Percentiles rank a stretch among this genome's conserved stretches.
Conservation (phyloP, 805 yeast genomes). For the Groenewaldozyma salmanticensis region DNA sequence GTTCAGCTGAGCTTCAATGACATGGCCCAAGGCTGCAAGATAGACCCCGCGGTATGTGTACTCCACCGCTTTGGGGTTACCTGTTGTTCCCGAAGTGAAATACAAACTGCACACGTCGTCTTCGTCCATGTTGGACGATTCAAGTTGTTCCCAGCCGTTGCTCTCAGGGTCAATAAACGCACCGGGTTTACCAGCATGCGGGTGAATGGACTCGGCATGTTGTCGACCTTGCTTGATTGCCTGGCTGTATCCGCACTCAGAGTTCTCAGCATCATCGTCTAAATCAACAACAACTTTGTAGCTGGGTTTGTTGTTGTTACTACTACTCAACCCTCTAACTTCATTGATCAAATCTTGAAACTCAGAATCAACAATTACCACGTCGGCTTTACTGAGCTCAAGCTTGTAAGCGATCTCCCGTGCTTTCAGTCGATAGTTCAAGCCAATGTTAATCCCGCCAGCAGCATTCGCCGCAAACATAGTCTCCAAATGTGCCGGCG, state of each 20-base stretch:
- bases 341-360: constrained; percentile 16
- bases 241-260: constrained; percentile 11
- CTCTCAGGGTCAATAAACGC: no score
- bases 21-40: constrained; percentile 23
- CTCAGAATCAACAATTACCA: constrained; percentile 23
- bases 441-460: constrained; percentile 26
- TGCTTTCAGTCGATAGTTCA: constrained; percentile 26
- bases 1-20: constrained; percentile 26
- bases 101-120: constrained; percentile 17
- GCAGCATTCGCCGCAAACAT: constrained; percentile 27
- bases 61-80: constrained; percentile 31
- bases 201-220: not conserved
- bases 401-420: constrained; percentile 24
- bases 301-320: constrained; percentile 3
- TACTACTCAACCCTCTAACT: no score
- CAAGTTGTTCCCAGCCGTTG: constrained; percentile 17
- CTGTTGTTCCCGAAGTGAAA: constrained; percentile 31
- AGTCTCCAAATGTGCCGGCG: constrained; percentile 29
- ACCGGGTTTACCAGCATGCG: no score
- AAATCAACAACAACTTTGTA: constrained; percentile 13
- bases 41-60: constrained; percentile 29
- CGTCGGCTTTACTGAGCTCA: constrained; percentile 23
- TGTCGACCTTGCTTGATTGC: constrained; percentile 14
- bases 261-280: constrained; percentile 8
- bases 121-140: constrained; percentile 18